Conservation (phyloP, 2,329 filamentous ascomycete species). For the Cercospora janseana region DNA sequence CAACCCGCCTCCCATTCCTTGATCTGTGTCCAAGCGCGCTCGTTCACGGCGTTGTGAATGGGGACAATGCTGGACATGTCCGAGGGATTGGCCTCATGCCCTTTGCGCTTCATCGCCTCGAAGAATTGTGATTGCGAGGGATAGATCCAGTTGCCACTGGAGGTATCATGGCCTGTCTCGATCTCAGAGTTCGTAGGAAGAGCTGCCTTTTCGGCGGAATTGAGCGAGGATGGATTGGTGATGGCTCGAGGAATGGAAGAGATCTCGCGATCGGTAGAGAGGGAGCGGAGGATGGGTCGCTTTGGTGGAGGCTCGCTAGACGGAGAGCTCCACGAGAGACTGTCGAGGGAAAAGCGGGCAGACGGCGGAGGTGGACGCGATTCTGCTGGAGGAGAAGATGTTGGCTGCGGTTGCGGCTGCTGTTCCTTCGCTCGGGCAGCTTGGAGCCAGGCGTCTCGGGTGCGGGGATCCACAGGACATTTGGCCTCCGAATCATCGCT, state of each 20-base stretch:
- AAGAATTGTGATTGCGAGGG: conserved; percentile 98
- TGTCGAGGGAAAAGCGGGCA: conserved; percentile 35
- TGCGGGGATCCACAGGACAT: conserved; percentile 89
- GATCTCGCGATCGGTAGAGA: conserved; percentile 68
- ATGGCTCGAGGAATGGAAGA: conserved; percentile 67
- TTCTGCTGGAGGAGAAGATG: conserved; percentile 13
- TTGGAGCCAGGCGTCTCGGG: conserved; percentile 80
- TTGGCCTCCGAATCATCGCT: conserved; percentile 44
- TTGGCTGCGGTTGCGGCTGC: conserved; percentile 10
- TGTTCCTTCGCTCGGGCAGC: conserved; percentile 55
- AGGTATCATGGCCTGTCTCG: conserved; percentile 68
- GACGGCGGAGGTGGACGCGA: conserved; percentile 26
- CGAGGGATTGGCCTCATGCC: conserved; percentile 64
- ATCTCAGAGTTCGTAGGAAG: conserved; percentile 67
- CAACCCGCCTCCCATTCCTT: conserved; percentile 76
- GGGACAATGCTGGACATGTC: conserved; percentile 93
- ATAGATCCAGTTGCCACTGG: conserved; percentile 91
- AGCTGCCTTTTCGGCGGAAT: conserved; percentile 37
- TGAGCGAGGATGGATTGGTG: conserved; percentile 31
- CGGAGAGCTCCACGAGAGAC: conserved; percentile 33
- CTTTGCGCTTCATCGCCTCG: conserved; percentile 91
- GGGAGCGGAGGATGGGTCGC: conserved; percentile 36
- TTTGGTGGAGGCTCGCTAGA: conserved; percentile 30
- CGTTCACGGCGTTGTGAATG: conserved; percentile 98
- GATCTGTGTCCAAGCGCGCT: conserved; percentile 92